Base-by-base conservation (phyloP, 202 grass and related monocot species). In the Zoysia matrella region DNA sequence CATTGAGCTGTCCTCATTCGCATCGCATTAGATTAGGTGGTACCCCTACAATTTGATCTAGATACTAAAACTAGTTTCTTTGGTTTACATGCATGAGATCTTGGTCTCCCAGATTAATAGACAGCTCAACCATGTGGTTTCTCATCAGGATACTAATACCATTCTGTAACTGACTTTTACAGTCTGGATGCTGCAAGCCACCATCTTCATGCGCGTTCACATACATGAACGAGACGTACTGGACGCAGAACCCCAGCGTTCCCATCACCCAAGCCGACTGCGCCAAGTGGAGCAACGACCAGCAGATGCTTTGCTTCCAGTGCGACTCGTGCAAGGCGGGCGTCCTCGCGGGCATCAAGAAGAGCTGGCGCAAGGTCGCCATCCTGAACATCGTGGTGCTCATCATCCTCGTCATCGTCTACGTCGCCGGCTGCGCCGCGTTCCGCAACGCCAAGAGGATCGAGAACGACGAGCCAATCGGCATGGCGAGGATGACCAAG, bases 151-250 rank as follows among this genome's bases (percentile, higher is more conserved):
- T 89, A 81, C 83, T 85, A 42, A 88, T 57, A 57, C 39, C 36
- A 8, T 50, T 7, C 72, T 65, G 4, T 71, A 7, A 54, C 39
- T 82, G 11, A 55, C 60, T 78, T 48, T 60, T 77, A 13, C 87
- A 99, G 93, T 96, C 96, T 11, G 96, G 96, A 69, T 99, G 96
- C 76, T 99, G 96, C 83, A 99, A 99, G 78, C 96, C 96, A 14
- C 96, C 96, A 0, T 73, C 91, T 3, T 88, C 96, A 36, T 99
- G 96, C 52, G 91, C 44, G 3, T 99, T 40, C 71, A 86, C 63
- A 22, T 99, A 99, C 14, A 8, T 47, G 11, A 99, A 89, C 3
- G 96, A 99, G 69, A 99, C 96, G 0, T 8, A 11, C 0, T 99
- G 96, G 96, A 67, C 11, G 0, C 1, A 18, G 2, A 80, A 60